Conservation (phyloP, 139 green algal genomes). For the Zygnema cylindricum region DNA sequence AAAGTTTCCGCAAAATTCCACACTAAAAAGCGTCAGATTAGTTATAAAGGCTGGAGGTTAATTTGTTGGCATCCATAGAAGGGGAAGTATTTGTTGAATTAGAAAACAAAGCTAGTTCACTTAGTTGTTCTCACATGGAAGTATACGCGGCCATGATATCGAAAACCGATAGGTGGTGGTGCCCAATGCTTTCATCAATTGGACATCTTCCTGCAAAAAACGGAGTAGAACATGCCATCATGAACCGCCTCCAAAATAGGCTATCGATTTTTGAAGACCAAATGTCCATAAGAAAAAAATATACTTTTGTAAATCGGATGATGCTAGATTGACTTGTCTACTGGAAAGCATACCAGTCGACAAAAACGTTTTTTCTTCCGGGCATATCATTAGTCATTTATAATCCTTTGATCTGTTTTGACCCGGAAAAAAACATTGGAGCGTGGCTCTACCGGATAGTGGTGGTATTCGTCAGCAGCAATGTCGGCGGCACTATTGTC, state of each 20-base stretch:
- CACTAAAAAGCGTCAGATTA: too few relatives aligned
- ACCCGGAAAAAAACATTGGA: neutral
- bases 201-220: slow-evolving; percentile 62
- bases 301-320: too few relatives aligned
- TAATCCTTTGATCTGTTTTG: neutral
- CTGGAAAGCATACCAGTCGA: neutral
- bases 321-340: too few relatives aligned
- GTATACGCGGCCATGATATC: slow-evolving; percentile 67
- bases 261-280: too few relatives aligned
- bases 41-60: too few relatives aligned
- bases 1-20: too few relatives aligned
- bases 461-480: neutral
- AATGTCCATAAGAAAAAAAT: neutral
- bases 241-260: too few relatives aligned
- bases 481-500: neutral
- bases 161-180: slow-evolving; percentile 67
- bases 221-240: neutral
- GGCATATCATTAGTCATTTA: neutral
- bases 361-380: neutral
- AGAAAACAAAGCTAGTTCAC: too few relatives aligned
- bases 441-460: neutral
- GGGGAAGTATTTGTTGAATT: too few relatives aligned
- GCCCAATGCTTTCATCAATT: slow-evolving; percentile 65
- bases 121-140: slow-evolving; percentile 54
- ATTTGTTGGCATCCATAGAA: too few relatives aligned